Conservation (phyloP, 805 yeast species). For the Crinitomyces ghanaensis region DNA sequence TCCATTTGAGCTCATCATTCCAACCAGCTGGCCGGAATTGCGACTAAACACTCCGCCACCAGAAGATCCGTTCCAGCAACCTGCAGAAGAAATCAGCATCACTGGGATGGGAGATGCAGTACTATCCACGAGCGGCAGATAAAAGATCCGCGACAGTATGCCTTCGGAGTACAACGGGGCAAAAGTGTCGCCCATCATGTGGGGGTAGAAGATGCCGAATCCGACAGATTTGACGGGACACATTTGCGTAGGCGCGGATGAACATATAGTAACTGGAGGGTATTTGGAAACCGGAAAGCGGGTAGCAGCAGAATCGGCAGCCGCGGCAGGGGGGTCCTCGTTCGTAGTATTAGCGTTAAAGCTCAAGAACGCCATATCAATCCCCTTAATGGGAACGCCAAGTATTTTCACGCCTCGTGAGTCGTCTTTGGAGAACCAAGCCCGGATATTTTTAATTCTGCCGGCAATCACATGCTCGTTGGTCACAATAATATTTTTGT, state of each 20-base stretch:
- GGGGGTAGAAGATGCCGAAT: conserved; percentile 25
- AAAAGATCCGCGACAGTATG: conserved; percentile 13
- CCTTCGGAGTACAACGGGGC: conserved; percentile 25
- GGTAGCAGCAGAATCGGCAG: too few relatives aligned
- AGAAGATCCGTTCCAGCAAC: conserved; percentile 31
- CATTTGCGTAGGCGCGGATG: conserved; percentile 12
- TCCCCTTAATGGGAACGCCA: conserved; percentile 19
- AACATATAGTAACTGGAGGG: conserved; percentile 15
- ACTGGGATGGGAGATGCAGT: conserved; percentile 7
- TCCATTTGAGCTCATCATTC: conserved; percentile 29
- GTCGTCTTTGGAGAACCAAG: conserved; percentile 9
- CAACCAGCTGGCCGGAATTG: conserved; percentile 19
- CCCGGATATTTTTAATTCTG: conserved; percentile 5
- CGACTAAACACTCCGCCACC: conserved; percentile 26
- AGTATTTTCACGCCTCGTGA: conserved; percentile 10
- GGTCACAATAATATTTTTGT: conserved; percentile 20
- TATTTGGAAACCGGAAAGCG: too few relatives aligned
- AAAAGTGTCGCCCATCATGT: conserved; percentile 10
- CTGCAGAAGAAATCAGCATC: conserved; percentile 24
- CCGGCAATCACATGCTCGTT: conserved; percentile 24
- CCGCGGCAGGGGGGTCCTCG: not conserved
- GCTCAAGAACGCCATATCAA: conserved; percentile 23
- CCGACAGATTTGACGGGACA: conserved; percentile 22
- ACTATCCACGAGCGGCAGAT: conserved; percentile 10
- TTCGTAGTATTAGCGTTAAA: conserved; percentile 5